These are phyloP conservation scores for Ophiostoma australiae DNA, from an alignment of 2,329 filamentous ascomycete genomes.

Conservation along the genomic window DNA sequence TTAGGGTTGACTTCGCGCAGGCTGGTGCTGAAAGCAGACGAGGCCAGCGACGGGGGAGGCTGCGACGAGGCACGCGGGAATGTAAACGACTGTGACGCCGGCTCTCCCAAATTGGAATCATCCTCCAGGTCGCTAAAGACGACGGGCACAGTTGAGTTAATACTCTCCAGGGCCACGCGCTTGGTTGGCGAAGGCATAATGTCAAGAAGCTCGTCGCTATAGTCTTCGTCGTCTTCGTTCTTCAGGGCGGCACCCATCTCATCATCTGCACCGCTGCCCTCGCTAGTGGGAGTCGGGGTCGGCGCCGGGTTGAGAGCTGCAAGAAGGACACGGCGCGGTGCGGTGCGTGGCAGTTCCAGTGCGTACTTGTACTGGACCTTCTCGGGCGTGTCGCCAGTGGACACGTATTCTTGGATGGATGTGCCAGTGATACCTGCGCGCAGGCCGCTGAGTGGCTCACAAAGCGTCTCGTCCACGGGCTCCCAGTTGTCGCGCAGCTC, in stretches of 20 bases:
- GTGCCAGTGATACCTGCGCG: constrained; percentile 62
- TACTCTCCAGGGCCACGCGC: constrained; percentile 24
- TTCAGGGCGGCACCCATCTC: neutral
- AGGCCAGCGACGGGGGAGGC: constrained; percentile 4
- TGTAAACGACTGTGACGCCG: neutral
- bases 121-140: constrained; percentile 31
- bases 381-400: constrained; percentile 81
- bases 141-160: constrained; percentile 21
- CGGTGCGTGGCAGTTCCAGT: constrained; percentile 69
- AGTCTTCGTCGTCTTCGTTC: constrained; percentile 16
- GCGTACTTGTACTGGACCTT: constrained; percentile 79
- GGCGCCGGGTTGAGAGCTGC: constrained; percentile 35
- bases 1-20: constrained; percentile 54
- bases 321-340: constrained; percentile 41
- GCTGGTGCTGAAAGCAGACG: constrained; percentile 37
- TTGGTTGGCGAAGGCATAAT: constrained; percentile 34
- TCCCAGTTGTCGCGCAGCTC: constrained; percentile 57
- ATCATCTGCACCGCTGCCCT: neutral
- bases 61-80: constrained; percentile 17
- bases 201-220: constrained; percentile 19
- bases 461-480: constrained; percentile 56
- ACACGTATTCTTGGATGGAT: constrained; percentile 69
- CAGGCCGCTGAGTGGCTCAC: constrained; percentile 65
- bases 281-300: constrained; percentile 27
- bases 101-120: constrained; percentile 20